Evolutionary conservation across 352 stramenopile genomes (phyloP), one percentile per base, ranked within the genome.

Genomic region (Phytophthora megakarya): DNA sequence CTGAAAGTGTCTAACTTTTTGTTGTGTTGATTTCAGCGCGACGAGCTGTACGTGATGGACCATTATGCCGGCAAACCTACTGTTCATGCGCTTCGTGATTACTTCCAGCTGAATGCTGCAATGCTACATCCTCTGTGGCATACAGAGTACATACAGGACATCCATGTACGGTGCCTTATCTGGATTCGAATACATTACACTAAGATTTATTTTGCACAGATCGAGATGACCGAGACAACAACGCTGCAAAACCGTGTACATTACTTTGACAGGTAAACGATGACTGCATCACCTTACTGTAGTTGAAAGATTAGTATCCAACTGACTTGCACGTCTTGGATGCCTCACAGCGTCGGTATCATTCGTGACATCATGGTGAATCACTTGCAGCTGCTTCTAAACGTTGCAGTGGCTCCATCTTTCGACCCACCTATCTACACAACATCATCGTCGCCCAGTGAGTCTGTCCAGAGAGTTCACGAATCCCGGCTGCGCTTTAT

Each of bases 31-130:
- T 40, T 18, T n/a, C 19, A 88, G 75, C 72, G 76, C 23, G 43
- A 93, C 15, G 86, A 96, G 54, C 67, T 95, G 25, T 86, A 87
- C n/a, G 60, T 93, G n/a, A 91, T 94, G 58, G 87, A 96, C 23
- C 87, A 96, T 51, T 96, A 93, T 58, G 78, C 90, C n/a, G 87
- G 86, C 26, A 96, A 96, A 45, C 52, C 56, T 2, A 81, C 73
- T n/a, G 67, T 96, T 1, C 81, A 81, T 16, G 78, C 75, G 0
- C 72, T 93, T 23, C 42, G 70, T 1, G 57, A 62, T 19, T 93
- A 89, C 49, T 65, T 92, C 0, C 60, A 65, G n/a, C 33, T 44
- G 2, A 96, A 95, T 40, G 44, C 49, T n/a, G 60, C 48, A 13
- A 43, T 18, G 9, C 59, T 89, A 3, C 65, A 54, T 19, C 56